Base-by-base conservation (phyloP, 164 flowering plant species). In the Brasenia schreberi region DNA sequence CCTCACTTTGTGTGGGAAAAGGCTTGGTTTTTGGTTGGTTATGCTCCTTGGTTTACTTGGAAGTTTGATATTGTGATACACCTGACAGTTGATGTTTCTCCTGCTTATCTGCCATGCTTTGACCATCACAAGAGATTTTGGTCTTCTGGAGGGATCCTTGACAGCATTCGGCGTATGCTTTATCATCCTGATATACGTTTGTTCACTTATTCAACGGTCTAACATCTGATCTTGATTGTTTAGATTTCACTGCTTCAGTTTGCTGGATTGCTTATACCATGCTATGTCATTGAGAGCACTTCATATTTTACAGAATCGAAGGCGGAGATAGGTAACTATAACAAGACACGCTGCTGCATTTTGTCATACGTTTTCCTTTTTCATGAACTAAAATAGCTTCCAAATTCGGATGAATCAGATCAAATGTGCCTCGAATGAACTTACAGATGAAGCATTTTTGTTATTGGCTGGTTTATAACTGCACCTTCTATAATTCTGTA, bases 171-270 rank as follows among this genome's bases (percentile, higher is more conserved):
- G 75, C 72, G 91, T 84, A 69, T 78, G 85, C 73, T 56, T 6
- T 49, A 61, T 64, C 23, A 3, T 62, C 23, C 65, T 19, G 43
- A 10, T 10, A 5, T 4, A 64, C 4, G 43, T 9, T 44, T n/a
- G n/a, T n/a, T 23, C 27, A 23, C 27, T 23, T 60, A 60, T 18
- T 17, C 27, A 60, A 60, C 11, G 1, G 7, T 60, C 63, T 60
- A 18, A n/a, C 9, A 60, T 18, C n/a, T 60, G 2, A 9, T 1
- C 63, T 18, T 11, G 9, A 60, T 71, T 76, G 74, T 78, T 74
- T 85, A 86, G 87, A 73, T 86, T 64, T 83, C 84, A 0, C 61
- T 86, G 63, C 88, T 86, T 71, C 88, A 84, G 64, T 78, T 84
- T 67, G 88, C 81, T 67, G 88, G 85, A 19, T 80, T 86, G 72